phyloP scores from a whole-genome alignment of 192 early-diverging fungal species.

The Thamnidium elegans region DNA sequence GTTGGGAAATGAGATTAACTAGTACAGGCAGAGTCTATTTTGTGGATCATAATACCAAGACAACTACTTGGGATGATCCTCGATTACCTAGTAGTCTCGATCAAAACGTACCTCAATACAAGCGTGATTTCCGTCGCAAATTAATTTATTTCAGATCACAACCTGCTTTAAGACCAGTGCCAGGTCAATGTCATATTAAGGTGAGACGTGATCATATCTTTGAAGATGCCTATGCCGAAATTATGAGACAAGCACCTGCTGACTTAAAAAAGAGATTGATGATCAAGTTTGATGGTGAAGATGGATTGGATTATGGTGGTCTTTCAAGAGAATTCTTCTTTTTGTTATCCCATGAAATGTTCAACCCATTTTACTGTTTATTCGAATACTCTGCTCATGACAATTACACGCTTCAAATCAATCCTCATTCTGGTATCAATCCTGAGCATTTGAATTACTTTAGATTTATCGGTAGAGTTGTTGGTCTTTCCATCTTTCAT shows the following conservation, averaged over 20 bases:
- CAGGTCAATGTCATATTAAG: conserved; percentile 92
- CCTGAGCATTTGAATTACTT: conserved; percentile 98
- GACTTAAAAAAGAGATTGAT: conserved; percentile 96
- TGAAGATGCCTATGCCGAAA: conserved; percentile 93
- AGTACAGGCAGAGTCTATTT: conserved; percentile 96
- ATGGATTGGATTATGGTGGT: conserved; percentile 98
- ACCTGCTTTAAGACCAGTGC: conserved; percentile 81
- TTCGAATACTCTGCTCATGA: conserved; percentile 99
- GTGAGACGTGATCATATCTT: conserved; percentile 86
- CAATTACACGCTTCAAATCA: conserved; percentile 98
- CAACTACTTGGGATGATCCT: conserved; percentile 97
- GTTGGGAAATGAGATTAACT: conserved; percentile 98
- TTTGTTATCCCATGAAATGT: conserved; percentile 97
- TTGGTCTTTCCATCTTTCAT: conserved; percentile 96
- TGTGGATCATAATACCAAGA: conserved; percentile 98
- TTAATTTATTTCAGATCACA: conserved; percentile 96
- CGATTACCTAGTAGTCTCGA: conserved; percentile 79
- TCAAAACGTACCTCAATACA: conserved; percentile 95
- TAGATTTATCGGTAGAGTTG: conserved; percentile 95
- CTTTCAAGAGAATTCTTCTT: conserved; percentile 98
- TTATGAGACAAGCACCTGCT: conserved; percentile 87
- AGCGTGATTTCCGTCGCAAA: conserved; percentile 97
- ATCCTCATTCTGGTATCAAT: conserved; percentile 91
- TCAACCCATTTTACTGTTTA: conserved; percentile 87
- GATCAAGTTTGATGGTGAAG: conserved; percentile 99